A percentile compares a stretch with the other conserved stretches of the same genome.
Evolutionary conservation across 768 basidiomycete species (phyloP).

Genomic region (Arthromyces matolae): DNA sequence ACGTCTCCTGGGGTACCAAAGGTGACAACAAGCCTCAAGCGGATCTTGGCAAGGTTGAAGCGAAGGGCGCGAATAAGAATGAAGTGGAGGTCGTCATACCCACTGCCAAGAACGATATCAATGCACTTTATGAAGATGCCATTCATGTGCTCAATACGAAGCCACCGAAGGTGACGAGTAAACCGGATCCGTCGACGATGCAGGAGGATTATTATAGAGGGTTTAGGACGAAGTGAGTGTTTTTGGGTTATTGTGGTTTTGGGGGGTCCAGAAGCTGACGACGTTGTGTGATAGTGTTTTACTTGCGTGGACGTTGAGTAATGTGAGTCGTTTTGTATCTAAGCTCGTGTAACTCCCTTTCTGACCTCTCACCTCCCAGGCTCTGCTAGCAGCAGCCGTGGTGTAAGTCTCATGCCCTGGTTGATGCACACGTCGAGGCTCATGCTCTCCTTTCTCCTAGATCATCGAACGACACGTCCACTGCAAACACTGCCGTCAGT

Average conservation of each 20-base stretch:
- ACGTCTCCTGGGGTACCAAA: constrained; percentile 95
- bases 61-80: constrained; percentile 47
- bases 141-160: constrained; percentile 77
- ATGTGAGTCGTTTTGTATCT: constrained; percentile 42
- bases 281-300: constrained; percentile 34
- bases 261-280: constrained; percentile 9
- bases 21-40: constrained; percentile 84
- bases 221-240: constrained; percentile 83
- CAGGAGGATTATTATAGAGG: constrained; percentile 87
- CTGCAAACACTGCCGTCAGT: constrained; percentile 56
- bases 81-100: constrained; percentile 87
- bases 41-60: constrained; percentile 63
- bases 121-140: constrained; percentile 89
- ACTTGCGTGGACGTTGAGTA: constrained; percentile 85
- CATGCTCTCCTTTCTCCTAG: constrained; percentile 18
- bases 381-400: constrained; percentile 69
- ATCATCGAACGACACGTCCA: constrained; percentile 48
- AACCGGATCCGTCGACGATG: constrained; percentile 54
- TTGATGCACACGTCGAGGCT: not conserved
- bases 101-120: constrained; percentile 83
- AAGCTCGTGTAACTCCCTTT: not conserved
- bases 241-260: not conserved
- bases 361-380: constrained; percentile 34
- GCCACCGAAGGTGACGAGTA: constrained; percentile 66
- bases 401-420: too few species aligned